phyloP scores from a whole-genome alignment of 495 filamentous ascomycete species.

The Aspergillus homomorphus region DNA sequence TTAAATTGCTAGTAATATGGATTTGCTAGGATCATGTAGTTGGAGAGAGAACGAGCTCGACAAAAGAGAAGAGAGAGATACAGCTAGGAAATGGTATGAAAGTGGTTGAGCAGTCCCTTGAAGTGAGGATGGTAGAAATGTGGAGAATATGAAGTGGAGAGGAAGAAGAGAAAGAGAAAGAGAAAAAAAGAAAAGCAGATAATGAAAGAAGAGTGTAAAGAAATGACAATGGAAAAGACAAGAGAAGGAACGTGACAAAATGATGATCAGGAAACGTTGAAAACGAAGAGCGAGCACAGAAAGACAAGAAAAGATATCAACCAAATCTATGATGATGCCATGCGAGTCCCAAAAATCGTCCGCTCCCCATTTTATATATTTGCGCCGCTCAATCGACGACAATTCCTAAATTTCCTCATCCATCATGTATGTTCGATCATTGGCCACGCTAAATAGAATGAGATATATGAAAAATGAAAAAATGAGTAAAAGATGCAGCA shows the following conservation, averaged over 20 bases:
- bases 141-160: conserved; percentile 9
- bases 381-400: conserved; percentile 43
- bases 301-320: conserved; percentile 38
- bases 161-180: conserved; percentile 12
- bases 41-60: conserved; percentile 31
- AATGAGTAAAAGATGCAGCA: conserved; percentile 15
- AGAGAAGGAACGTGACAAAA: conserved; percentile 19
- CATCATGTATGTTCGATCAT: conserved; percentile 50
- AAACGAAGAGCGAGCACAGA: conserved; percentile 13
- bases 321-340: conserved; percentile 48
- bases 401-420: conserved; percentile 42
- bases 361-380: conserved; percentile 46
- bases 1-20: conserved; percentile 34
- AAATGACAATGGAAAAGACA: conserved; percentile 10
- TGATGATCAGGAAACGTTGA: conserved; percentile 5
- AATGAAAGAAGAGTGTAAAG: conserved; percentile 8
- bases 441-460: conserved; percentile 51
- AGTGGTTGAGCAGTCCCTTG: conserved; percentile 17
- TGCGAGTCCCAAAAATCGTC: conserved; percentile 46
- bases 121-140: conserved; percentile 7
- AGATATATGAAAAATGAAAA: conserved; percentile 32
- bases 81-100: conserved; percentile 40
- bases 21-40: conserved; percentile 43
- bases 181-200: conserved; percentile 15
- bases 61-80: conserved; percentile 40